Conservation (phyloP, 1,139 yeast genomes). For the Yamadazyma conglobata region DNA sequence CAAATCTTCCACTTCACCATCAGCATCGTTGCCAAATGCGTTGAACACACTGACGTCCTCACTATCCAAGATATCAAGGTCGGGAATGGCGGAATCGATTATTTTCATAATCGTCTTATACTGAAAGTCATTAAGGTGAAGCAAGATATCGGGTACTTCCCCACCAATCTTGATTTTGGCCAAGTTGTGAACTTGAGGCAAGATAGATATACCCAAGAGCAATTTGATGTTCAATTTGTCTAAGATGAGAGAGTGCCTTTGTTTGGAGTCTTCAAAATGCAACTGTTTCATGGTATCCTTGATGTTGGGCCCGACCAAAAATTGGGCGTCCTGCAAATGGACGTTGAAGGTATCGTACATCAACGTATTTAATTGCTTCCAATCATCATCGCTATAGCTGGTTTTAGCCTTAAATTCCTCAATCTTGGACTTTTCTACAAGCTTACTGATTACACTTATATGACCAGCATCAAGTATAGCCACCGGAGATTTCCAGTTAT, state of each 20-base stretch:
- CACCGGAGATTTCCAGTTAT: conserved; percentile 80
- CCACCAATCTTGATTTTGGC: conserved; percentile 76
- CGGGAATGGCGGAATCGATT: conserved; percentile 68
- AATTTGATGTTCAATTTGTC: conserved; percentile 76
- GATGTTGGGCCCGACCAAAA: conserved; percentile 80
- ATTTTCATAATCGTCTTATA: conserved; percentile 83
- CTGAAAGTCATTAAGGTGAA: conserved; percentile 82
- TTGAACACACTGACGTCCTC: conserved; percentile 35
- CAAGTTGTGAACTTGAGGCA: conserved; percentile 74
- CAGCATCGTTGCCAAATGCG: conserved; percentile 26
- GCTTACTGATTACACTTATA: conserved; percentile 75
- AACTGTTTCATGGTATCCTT: conserved; percentile 72
- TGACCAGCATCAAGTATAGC: conserved; percentile 96
- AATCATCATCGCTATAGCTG: conserved; percentile 68
- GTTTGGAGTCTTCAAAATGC: conserved; percentile 40
- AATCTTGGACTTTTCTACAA: conserved; percentile 68
- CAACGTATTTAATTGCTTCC: conserved; percentile 64
- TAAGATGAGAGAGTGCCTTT: conserved; percentile 52
- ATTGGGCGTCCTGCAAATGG: conserved; percentile 79
- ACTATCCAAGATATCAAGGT: conserved; percentile 33
- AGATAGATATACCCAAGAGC: conserved; percentile 73
- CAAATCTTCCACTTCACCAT: conserved; percentile 20
- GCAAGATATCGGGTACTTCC: conserved; percentile 68
- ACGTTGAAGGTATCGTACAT: conserved; percentile 89
- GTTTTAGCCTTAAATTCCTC: conserved; percentile 69